Percentiles rank a stretch among this genome's conserved stretches.
phyloP scores from a whole-genome alignment of 768 basidiomycete genomes.

The Pulveroboletus ravenelii region DNA sequence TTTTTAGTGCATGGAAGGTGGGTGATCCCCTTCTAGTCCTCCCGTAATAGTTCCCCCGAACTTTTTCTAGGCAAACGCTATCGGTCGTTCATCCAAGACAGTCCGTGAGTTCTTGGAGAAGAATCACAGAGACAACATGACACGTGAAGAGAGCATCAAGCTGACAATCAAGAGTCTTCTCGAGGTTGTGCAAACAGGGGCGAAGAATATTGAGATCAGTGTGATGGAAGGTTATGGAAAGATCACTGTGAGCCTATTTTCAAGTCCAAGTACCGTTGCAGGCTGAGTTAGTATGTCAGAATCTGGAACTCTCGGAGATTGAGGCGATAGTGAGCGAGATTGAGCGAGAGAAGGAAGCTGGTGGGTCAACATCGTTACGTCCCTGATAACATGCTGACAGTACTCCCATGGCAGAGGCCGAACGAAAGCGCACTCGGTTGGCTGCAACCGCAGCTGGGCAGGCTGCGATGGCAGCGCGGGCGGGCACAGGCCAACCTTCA shows the following conservation, averaged over 20 bases:
- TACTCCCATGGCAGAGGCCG: slow-evolving; percentile 63
- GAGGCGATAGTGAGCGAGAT: slow-evolving; percentile 90
- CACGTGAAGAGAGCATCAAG: slow-evolving; percentile 87
- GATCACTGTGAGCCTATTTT: slow-evolving; percentile 60
- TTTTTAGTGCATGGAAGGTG: slow-evolving; percentile 99
- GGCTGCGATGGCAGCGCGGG: slow-evolving; percentile 76
- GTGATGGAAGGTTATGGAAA: slow-evolving; percentile 96
- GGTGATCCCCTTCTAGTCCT: neutral
- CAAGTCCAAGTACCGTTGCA: neutral
- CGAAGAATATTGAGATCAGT: slow-evolving; percentile 98
- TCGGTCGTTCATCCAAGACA: slow-evolving; percentile 96
- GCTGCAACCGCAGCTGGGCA: slow-evolving; percentile 91
- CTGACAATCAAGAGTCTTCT: slow-evolving; percentile 91
- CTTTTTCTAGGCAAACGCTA: slow-evolving; percentile 81
- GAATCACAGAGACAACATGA: slow-evolving; percentile 90
- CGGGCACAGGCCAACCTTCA: slow-evolving; percentile 32
- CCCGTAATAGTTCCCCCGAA: neutral
- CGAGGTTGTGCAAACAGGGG: slow-evolving; percentile 99
- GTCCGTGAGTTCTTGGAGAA: slow-evolving; percentile 98
- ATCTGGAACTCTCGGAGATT: slow-evolving; percentile 80
- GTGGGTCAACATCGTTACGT: slow-evolving; percentile 36
- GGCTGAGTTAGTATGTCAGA: slow-evolving; percentile 43
- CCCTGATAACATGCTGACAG: slow-evolving; percentile 2
- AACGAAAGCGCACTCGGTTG: slow-evolving; percentile 84
- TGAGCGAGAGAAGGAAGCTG: slow-evolving; percentile 95